Base-by-base conservation (phyloP, 2,329 filamentous ascomycete species). In the Clarireedia paspali region DNA sequence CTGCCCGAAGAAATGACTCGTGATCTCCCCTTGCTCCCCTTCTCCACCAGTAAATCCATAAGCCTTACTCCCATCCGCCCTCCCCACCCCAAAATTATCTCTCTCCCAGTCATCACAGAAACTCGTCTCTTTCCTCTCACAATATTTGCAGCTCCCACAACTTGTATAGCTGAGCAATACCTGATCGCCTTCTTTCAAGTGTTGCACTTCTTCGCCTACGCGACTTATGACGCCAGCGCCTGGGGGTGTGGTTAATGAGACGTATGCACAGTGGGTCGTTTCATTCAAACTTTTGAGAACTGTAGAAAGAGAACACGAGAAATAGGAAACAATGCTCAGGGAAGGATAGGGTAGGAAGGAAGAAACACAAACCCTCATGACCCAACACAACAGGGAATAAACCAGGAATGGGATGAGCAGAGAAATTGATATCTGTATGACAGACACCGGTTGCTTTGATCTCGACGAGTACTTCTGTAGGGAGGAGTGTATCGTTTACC, bases 391-490 rank as follows among this genome's bases (percentile, higher is more conserved):
- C 65, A 2, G 67, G 67, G 57, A 67, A 67, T 15, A 62, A 27
- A 5, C 58, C 58, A 4, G 55, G 54, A 2, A 62, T 55, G 20
- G 49, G 45, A 45, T 62, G 57, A 20, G 59, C 56, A 5, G 55
- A 17, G 26, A 64, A 62, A 42, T 55, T 61, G 26, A 63, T 45
- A 45, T 63, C 61, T 6, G 63, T 64, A 36, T 63, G 61, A 47
- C 70, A 71, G 17, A 72, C 52, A 1, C 70, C 70, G 0, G 69
- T 69, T 26, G 66, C 68, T 55, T 67, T 70, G 60, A 72, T 71
- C 50, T 70, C 65, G 14, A 72, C 63, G 2, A 72, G 59, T 1
- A 70, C 64, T 57, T 72, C 70, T 50, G 68, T 60, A 7, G 57
- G 57, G 30, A 53, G 56, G 24, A 63, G 42, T 9, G 58, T 27